phyloP scores from a whole-genome alignment of 2,329 filamentous ascomycete genomes.

The Alternaria atra region DNA sequence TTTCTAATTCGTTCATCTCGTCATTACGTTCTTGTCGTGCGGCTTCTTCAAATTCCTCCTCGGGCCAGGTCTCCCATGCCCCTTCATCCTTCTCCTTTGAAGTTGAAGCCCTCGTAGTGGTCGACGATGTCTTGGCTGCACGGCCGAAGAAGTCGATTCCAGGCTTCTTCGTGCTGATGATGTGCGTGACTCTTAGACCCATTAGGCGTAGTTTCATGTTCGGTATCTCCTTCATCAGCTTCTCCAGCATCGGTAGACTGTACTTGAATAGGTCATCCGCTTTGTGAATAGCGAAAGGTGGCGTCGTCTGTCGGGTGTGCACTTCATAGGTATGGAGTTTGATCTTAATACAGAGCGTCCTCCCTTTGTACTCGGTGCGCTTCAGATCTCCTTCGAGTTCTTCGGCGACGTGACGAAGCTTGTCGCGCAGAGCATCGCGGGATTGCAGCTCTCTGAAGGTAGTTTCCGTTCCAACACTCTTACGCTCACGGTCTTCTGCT shows the following conservation, averaged over 20 bases:
- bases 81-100: constrained; percentile 38
- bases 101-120: constrained; percentile 21
- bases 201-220: constrained; percentile 83
- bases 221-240: constrained; percentile 84
- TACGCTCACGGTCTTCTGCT: constrained; percentile 87
- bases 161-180: constrained; percentile 84
- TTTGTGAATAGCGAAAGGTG: constrained; percentile 73
- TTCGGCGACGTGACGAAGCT: constrained; percentile 81
- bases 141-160: constrained; percentile 83
- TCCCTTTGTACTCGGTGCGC: constrained; percentile 82
- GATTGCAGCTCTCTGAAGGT: constrained; percentile 85
- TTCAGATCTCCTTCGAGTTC: constrained; percentile 87
- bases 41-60: constrained; percentile 71
- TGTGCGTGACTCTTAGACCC: constrained; percentile 86
- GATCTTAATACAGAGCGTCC: constrained; percentile 90
- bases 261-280: constrained; percentile 87
- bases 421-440: constrained; percentile 73
- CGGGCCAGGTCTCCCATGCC: constrained; percentile 73
- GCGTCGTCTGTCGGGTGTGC: constrained; percentile 79
- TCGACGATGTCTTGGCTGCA: constrained; percentile 24
- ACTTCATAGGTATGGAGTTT: constrained; percentile 96
- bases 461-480: constrained; percentile 91
- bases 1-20: constrained; percentile 69
- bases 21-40: constrained; percentile 68
- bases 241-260: constrained; percentile 81